Evolutionary conservation across 805 yeast species (phyloP).

Genomic region (Cyberlindnera mycetangii): DNA sequence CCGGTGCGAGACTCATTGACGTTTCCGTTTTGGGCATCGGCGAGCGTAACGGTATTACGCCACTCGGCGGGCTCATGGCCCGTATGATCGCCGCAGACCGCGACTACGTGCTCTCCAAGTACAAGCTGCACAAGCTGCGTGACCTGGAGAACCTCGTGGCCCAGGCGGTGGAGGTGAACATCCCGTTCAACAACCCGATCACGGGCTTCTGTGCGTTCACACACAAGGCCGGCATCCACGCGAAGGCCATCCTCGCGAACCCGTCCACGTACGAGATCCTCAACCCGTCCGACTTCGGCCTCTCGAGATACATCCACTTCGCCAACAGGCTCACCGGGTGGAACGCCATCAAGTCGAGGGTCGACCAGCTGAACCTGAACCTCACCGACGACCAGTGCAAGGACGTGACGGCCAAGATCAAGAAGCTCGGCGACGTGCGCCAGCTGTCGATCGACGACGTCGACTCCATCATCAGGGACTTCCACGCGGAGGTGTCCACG

Average conservation of each 20-base stretch:
- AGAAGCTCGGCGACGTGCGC: conserved; percentile 92
- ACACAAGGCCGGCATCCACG: conserved; percentile 99
- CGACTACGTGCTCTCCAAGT: conserved; percentile 90
- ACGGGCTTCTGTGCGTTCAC: conserved; percentile 99
- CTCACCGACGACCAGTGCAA: conserved; percentile 91
- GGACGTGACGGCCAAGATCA: conserved; percentile 91
- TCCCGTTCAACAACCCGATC: conserved; percentile 97
- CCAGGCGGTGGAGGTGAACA: conserved; percentile 93
- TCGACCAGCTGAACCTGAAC: conserved; percentile 89
- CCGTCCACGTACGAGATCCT: conserved; percentile 98
- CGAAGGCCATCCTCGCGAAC: conserved; percentile 96
- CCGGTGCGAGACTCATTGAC: conserved; percentile 93
- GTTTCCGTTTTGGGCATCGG: conserved; percentile 97
- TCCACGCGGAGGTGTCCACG: conserved; percentile 71
- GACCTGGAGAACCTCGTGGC: conserved; percentile 95
- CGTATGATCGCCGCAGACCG: conserved; percentile 99
- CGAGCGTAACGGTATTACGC: conserved; percentile 98
- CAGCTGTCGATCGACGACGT: conserved; percentile 95
- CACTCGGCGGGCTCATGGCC: conserved; percentile 97
- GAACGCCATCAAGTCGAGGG: conserved; percentile 98
- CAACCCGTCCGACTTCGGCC: conserved; percentile 92
- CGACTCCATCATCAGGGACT: conserved; percentile 92
- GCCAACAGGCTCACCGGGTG: conserved; percentile 98
- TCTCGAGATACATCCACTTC: conserved; percentile 93
- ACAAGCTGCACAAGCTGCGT: conserved; percentile 92